Conservation (phyloP, 495 filamentous ascomycete genomes). For the Penicillium manginii region DNA sequence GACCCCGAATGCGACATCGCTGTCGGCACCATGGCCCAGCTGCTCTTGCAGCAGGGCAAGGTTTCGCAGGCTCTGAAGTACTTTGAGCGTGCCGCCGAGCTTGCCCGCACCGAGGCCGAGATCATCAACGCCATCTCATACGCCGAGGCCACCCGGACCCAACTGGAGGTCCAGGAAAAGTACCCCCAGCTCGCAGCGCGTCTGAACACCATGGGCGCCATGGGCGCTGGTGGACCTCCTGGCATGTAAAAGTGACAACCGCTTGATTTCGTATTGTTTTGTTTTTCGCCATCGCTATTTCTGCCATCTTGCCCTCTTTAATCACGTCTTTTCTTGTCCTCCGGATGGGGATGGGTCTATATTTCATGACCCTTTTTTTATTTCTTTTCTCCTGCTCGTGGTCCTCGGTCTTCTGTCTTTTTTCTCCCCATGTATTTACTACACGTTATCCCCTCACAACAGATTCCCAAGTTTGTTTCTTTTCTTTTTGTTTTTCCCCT, state of each 20-base stretch:
- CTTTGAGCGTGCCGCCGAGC: constrained; percentile 93
- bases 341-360: constrained; percentile 15
- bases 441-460: constrained; percentile 22
- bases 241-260: constrained; percentile 37
- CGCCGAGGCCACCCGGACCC: constrained; percentile 94
- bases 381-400: constrained; percentile 9
- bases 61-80: constrained; percentile 94
- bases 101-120: constrained; percentile 94
- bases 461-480: constrained; percentile 24
- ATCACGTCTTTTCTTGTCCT: constrained; percentile 20
- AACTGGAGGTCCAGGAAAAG: constrained; percentile 96
- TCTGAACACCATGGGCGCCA: constrained; percentile 73
- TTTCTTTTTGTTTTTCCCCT: constrained; percentile 6
- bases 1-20: constrained; percentile 99
- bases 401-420: constrained; percentile 27
- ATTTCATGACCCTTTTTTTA: constrained; percentile 22
- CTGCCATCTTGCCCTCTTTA: constrained; percentile 23
- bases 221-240: constrained; percentile 35
- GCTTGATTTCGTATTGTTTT: constrained; percentile 4
- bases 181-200: constrained; percentile 91
- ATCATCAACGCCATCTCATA: constrained; percentile 96
- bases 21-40: constrained; percentile 97
- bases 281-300: constrained; percentile 6
- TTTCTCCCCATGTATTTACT: constrained; percentile 45
- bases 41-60: constrained; percentile 97